These are phyloP conservation scores for Russula sp. DNA, from an alignment of 768 basidiomycete species.

Conservation along the genomic window DNA sequence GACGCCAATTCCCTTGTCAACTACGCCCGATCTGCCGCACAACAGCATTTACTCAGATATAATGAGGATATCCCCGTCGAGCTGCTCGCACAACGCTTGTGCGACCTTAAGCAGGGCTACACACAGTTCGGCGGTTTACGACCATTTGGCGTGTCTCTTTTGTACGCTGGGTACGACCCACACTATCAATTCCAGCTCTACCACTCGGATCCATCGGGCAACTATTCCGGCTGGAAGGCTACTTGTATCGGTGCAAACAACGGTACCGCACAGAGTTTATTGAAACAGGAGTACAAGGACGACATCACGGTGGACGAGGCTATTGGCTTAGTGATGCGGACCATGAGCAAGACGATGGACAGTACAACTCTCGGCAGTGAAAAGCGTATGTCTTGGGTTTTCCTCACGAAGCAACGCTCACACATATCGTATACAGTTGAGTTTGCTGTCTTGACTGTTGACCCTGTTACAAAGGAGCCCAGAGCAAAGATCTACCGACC, in stretches of 20 bases:
- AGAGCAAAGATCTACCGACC: conserved; percentile 90
- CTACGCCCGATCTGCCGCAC: conserved; percentile 86
- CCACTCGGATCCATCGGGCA: conserved; percentile 96
- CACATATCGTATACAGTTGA: conserved; percentile 56
- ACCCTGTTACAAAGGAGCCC: conserved; percentile 68
- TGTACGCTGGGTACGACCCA: conserved; percentile 96
- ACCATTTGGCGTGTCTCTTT: conserved; percentile 94
- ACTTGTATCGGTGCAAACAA: conserved; percentile 99
- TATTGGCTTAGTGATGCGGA: conserved; percentile 82
- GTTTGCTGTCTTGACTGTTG: conserved; percentile 89
- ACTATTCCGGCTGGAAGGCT: conserved; percentile 98
- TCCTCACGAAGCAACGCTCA: conserved; percentile 12
- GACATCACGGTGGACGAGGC: conserved; percentile 88
- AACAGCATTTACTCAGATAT: conserved; percentile 81
- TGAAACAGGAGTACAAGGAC: conserved; percentile 99
- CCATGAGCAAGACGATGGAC: conserved; percentile 99
- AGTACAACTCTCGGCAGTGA: conserved; percentile 94
- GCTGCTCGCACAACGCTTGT: conserved; percentile 85
- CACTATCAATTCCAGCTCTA: conserved; percentile 97
- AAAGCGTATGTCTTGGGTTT: conserved; percentile 58
- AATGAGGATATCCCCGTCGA: conserved; percentile 99
- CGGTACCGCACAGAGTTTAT: conserved; percentile 87
- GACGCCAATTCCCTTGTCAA: conserved; percentile 98
- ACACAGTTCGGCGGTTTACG: conserved; percentile 97
- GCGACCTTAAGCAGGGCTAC: conserved; percentile 98